Conservation (phyloP, 306 rosid species). For the Medicago arabica region DNA sequence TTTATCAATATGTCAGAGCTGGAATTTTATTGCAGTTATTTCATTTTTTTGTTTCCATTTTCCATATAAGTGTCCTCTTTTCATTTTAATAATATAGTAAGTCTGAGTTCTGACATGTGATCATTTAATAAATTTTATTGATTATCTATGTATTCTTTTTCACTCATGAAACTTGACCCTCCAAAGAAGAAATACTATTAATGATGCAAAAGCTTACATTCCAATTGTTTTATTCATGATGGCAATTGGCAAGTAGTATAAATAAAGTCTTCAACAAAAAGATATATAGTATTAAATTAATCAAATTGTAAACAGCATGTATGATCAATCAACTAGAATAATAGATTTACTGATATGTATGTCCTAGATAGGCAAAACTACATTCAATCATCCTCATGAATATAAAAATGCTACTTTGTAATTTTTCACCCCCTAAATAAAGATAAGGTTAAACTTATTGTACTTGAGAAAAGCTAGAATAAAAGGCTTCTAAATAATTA, state of each 20-base stretch:
- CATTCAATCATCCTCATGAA: constrained; percentile 19
- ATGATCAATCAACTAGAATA: no score
- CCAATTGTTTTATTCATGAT: neutral
- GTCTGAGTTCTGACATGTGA: neutral
- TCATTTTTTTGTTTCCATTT: neutral
- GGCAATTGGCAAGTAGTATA: neutral
- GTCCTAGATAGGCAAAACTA: neutral
- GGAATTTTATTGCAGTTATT: neutral
- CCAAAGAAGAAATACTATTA: neutral
- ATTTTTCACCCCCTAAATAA: neutral
- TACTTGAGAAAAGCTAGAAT: constrained; percentile 3
- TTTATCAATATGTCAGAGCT: neutral
- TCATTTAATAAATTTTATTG: no score
- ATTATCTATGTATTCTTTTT: constrained; percentile 3
- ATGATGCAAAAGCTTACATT: neutral
- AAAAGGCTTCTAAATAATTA: constrained; percentile 16
- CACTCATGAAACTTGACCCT: neutral
- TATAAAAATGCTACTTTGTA: constrained; percentile 28
- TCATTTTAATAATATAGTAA: neutral
- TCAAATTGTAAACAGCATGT: no score
- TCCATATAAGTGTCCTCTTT: neutral
- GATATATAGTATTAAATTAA: neutral
- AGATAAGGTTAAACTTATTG: constrained; percentile 19
- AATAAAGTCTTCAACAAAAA: neutral
- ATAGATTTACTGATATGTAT: neutral